Conservation (phyloP, 805 yeast species). For the Metschnikowia borealis region DNA sequence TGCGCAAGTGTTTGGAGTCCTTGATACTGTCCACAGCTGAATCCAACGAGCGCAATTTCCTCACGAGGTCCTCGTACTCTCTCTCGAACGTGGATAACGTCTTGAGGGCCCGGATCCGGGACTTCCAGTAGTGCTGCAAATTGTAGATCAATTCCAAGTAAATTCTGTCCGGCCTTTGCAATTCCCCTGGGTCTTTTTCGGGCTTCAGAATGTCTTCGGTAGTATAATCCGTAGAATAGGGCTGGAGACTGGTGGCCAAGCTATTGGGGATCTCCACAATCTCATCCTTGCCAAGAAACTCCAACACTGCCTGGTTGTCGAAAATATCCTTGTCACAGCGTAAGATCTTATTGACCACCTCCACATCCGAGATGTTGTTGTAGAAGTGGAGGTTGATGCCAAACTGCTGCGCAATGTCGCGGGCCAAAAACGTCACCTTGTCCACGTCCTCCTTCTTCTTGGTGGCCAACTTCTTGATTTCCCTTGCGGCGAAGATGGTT, state of each 20-base stretch:
- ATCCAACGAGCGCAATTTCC: constrained; percentile 62
- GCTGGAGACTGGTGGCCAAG: constrained; percentile 67
- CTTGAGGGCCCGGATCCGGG: constrained; percentile 80
- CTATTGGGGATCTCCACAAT: constrained; percentile 72
- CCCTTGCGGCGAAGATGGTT: constrained; percentile 54
- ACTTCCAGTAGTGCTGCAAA: constrained; percentile 84
- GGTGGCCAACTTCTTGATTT: constrained; percentile 42
- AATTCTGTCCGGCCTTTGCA: constrained; percentile 83
- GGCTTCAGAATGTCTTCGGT: constrained; percentile 33
- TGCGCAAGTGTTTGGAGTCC: constrained; percentile 50
- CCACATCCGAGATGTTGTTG: constrained; percentile 56
- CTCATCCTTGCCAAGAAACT: constrained; percentile 74
- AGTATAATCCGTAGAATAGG: constrained; percentile 71
- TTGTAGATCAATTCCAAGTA: constrained; percentile 81
- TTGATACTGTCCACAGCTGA: constrained; percentile 53
- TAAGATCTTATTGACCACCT: constrained; percentile 65
- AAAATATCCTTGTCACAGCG: constrained; percentile 72
- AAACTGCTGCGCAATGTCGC: constrained; percentile 88
- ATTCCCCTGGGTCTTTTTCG: constrained; percentile 67
- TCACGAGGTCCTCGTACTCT: constrained; percentile 69
- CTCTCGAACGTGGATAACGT: constrained; percentile 67
- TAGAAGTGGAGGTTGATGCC: constrained; percentile 88
- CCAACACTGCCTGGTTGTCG: constrained; percentile 69
- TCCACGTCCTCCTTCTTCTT: constrained; percentile 41
- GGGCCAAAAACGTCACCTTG: constrained; percentile 53